A percentile compares a stretch with the other conserved stretches of the same genome.
Conservation (phyloP, 208 protist species). For the Borovskyia barvae region DNA sequence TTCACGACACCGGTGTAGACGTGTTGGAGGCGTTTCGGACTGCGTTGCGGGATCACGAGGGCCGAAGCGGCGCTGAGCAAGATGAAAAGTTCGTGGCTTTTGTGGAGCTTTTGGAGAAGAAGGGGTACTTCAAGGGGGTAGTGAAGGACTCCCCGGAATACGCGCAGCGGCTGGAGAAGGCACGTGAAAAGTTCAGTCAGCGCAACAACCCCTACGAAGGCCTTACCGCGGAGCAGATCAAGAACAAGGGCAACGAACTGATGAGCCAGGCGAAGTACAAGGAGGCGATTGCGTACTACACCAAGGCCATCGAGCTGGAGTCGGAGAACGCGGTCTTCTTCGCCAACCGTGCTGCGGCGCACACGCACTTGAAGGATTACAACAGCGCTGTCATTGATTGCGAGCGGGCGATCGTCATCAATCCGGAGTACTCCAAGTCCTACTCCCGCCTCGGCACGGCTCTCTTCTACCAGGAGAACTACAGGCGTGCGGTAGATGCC, state of each 20-base stretch:
- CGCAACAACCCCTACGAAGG: constrained; percentile 91
- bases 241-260: constrained; percentile 92
- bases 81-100: constrained; percentile 89
- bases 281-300: constrained; percentile 92
- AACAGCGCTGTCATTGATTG: constrained; percentile 86
- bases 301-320: constrained; percentile 91
- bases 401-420: constrained; percentile 84
- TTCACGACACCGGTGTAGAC: constrained; percentile 68
- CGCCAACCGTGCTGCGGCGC: constrained; percentile 89
- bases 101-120: constrained; percentile 82
- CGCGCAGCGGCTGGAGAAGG: constrained; percentile 72
- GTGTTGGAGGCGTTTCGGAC: constrained; percentile 55
- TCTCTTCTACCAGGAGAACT: constrained; percentile 90
- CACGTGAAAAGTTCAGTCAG: constrained; percentile 85
- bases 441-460: constrained; percentile 90
- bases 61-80: constrained; percentile 42
- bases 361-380: constrained; percentile 92
- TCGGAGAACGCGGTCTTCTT: constrained; percentile 89
- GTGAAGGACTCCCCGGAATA: constrained; percentile 80
- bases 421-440: constrained; percentile 87
- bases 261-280: constrained; percentile 92
- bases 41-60: constrained; percentile 48
- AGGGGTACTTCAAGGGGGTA: constrained; percentile 89
- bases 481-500: constrained; percentile 75
- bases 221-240: constrained; percentile 89